Conservation (phyloP, 2,329 filamentous ascomycete genomes). For the Fusarium chlamydosporum region DNA sequence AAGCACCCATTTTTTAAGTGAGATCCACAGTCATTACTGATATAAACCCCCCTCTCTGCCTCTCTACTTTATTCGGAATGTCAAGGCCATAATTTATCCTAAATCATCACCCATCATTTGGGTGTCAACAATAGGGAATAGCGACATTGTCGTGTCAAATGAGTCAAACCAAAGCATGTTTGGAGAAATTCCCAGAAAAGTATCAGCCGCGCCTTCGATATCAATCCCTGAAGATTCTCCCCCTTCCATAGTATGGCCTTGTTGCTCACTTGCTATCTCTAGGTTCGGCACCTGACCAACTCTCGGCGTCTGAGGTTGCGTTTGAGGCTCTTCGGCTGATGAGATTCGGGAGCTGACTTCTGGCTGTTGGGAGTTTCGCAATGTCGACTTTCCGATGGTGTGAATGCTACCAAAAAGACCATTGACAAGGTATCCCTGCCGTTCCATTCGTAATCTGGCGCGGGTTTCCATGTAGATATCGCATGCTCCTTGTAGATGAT, state of each 20-base stretch:
- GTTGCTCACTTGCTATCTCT: slow-evolving; percentile 19
- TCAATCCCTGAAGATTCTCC: slow-evolving; percentile 32
- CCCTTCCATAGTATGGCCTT: not conserved
- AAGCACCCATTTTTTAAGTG: not conserved
- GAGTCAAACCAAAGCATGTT: slow-evolving; percentile 50
- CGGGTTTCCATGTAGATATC: slow-evolving; percentile 45
- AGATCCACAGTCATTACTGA: not conserved
- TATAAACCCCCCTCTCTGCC: not conserved
- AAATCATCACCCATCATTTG: slow-evolving; percentile 34
- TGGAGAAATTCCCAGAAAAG: slow-evolving; percentile 46
- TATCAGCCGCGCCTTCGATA: slow-evolving; percentile 31
- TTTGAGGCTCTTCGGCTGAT: not conserved
- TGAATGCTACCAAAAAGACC: slow-evolving; percentile 47
- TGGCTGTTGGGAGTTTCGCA: not conserved
- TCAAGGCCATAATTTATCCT: not conserved
- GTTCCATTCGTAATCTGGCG: slow-evolving; percentile 45
- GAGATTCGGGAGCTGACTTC: slow-evolving; percentile 1
- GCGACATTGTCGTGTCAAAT: slow-evolving; percentile 48
- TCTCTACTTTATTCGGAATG: no score
- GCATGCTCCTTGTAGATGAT: slow-evolving; percentile 46
- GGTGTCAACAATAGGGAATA: slow-evolving; percentile 48
- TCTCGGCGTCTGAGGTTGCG: slow-evolving; percentile 11
- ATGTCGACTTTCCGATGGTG: slow-evolving; percentile 36
- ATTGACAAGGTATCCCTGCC: slow-evolving; percentile 44
- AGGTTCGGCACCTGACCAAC: not conserved